Evolutionary conservation across 2,329 filamentous ascomycete genomes (phyloP).

Genomic region (Ustulina deusta): DNA sequence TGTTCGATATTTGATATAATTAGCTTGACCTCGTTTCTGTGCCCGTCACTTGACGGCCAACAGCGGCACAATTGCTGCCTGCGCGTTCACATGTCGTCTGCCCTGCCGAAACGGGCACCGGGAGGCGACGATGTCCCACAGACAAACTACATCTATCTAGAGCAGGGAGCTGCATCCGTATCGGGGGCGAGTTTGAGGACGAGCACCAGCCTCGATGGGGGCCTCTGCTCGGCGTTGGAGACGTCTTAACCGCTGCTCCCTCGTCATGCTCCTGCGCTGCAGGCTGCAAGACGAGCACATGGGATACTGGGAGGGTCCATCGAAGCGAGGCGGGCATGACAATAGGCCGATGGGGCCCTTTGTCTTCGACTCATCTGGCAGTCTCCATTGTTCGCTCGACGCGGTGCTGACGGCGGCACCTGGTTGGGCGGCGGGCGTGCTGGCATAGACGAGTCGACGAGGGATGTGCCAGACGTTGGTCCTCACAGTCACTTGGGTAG

Average conservation of each 20-base stretch:
- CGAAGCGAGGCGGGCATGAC: constrained; percentile 37
- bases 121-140: constrained; percentile 18
- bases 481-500: constrained; percentile 50
- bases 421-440: constrained; percentile 50
- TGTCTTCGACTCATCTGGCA: constrained; percentile 34
- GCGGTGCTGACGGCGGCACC: constrained; percentile 40
- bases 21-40: constrained; percentile 49
- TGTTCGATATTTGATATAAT: constrained; percentile 55
- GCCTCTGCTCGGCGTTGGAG: constrained; percentile 40
- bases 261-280: constrained; percentile 28
- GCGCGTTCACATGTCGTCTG: constrained; percentile 4
- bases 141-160: not conserved
- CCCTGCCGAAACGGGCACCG: not conserved
- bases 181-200: constrained; percentile 47
- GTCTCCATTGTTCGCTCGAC: constrained; percentile 42
- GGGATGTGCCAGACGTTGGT: constrained; percentile 49
- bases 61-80: constrained; percentile 28
- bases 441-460: constrained; percentile 44
- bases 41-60: constrained; percentile 48
- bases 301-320: constrained; percentile 31
- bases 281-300: constrained; percentile 36
- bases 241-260: constrained; percentile 37
- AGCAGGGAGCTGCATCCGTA: constrained; percentile 22
- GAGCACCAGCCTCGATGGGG: constrained; percentile 40
- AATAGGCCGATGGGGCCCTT: constrained; percentile 25